These are phyloP conservation scores for Stagonosporopsis cucurbitacearum DNA, from an alignment of 2,329 filamentous ascomycete genomes.

Conservation along the genomic window DNA sequence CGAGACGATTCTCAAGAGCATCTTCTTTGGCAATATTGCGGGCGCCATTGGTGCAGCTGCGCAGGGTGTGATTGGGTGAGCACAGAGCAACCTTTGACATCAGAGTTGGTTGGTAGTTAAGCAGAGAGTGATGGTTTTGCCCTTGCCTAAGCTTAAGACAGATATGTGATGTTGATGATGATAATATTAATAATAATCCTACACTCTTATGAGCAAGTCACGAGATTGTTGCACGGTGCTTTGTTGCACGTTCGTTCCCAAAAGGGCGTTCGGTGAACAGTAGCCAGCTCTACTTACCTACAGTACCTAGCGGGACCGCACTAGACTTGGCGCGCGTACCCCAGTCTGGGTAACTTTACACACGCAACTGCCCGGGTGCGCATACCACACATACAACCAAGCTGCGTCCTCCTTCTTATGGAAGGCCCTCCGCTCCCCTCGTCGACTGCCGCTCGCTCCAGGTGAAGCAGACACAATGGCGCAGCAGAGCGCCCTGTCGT, in stretches of 20 bases:
- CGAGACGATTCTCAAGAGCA: slow-evolving; percentile 75
- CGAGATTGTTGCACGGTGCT: background rate
- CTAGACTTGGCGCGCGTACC: slow-evolving; percentile 5
- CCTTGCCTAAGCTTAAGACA: slow-evolving; percentile 1
- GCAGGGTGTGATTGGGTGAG: slow-evolving; percentile 40
- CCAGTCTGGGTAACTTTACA: slow-evolving; percentile 17
- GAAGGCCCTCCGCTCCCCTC: slow-evolving; percentile 32
- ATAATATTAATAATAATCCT: too few relatives aligned
- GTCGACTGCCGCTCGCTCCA: slow-evolving; percentile 40
- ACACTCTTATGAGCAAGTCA: too few relatives aligned
- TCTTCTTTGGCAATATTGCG: slow-evolving; percentile 77
- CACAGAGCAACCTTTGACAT: slow-evolving; percentile 5
- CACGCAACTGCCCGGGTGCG: background rate
- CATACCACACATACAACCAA: background rate
- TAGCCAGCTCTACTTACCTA: too few relatives aligned
- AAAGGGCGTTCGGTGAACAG: slow-evolving; percentile 19
- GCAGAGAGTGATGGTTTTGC: background rate
- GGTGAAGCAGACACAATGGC: slow-evolving; percentile 49
- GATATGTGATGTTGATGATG: slow-evolving; percentile 9
- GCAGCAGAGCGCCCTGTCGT: slow-evolving; percentile 42
- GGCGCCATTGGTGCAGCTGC: slow-evolving; percentile 58
- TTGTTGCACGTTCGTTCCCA: background rate
- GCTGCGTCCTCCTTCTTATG: slow-evolving; percentile 40
- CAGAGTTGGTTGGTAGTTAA: background rate
- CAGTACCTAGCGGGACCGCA: slow-evolving; percentile 1